Percentiles rank a stretch among this genome's conserved stretches.
Evolutionary conservation across 805 yeast genomes (phyloP).

Genomic region (Torulaspora franciscae): DNA sequence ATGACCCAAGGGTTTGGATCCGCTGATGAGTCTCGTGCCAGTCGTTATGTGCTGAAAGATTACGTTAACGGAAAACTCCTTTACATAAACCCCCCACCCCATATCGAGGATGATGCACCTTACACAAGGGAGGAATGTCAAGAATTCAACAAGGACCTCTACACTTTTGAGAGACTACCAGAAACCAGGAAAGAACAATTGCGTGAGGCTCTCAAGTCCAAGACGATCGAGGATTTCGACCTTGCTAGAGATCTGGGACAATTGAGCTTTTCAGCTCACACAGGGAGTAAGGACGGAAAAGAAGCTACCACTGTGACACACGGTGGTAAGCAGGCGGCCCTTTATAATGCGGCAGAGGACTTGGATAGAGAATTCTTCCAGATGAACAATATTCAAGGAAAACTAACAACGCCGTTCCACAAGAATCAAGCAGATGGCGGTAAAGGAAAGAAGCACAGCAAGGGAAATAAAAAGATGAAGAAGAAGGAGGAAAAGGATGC

Average conservation of each 20-base stretch:
- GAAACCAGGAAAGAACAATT: conserved; percentile 71
- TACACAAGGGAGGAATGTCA: conserved; percentile 48
- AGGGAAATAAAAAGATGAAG: conserved; percentile 67
- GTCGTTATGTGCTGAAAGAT: conserved; percentile 87
- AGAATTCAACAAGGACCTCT: conserved; percentile 71
- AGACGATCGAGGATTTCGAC: conserved; percentile 57
- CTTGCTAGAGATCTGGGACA: conserved; percentile 63
- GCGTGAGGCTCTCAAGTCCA: conserved; percentile 52
- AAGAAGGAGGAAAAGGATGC: conserved; percentile 38
- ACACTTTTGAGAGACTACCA: conserved; percentile 59
- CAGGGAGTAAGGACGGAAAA: conserved; percentile 44
- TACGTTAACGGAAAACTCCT: conserved; percentile 88
- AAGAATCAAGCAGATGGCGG: conserved; percentile 34
- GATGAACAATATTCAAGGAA: conserved; percentile 60
- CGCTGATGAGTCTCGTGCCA: conserved; percentile 94
- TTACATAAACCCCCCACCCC: conserved; percentile 86
- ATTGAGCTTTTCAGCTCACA: conserved; percentile 75
- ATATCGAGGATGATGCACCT: conserved; percentile 50
- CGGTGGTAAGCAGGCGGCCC: conserved; percentile 80
- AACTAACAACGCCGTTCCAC: conserved; percentile 70
- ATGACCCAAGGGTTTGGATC: conserved; percentile 97
- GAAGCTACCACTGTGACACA: conserved; percentile 54
- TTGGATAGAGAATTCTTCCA: conserved; percentile 82
- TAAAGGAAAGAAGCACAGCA: conserved; percentile 57
- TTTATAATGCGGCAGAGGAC: conserved; percentile 73